Evolutionary conservation across 306 rosid genomes (phyloP).

Genomic region (Biancaea sappan): DNA sequence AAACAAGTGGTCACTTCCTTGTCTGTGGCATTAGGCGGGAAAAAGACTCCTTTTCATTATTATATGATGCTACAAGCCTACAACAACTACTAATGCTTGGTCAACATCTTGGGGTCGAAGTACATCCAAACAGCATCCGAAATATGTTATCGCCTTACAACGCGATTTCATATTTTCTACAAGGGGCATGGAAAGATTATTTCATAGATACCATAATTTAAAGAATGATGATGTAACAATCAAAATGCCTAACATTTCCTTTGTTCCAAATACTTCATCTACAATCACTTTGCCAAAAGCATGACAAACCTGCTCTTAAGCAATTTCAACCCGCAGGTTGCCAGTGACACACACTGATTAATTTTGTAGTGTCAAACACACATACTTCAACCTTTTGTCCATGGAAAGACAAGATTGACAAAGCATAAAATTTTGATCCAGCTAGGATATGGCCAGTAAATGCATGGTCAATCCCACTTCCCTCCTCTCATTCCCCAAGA

Average conservation of each 20-base stretch:
- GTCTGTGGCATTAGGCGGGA: neutral
- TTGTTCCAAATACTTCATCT: slow-evolving; percentile 17
- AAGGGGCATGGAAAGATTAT: neutral
- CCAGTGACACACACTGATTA: neutral
- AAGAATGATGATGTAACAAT: neutral
- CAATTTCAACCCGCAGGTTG: slow-evolving; percentile 14
- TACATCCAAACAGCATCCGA: neutral
- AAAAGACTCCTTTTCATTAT: slow-evolving; percentile 13
- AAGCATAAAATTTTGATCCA: slow-evolving; percentile 26
- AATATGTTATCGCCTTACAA: neutral
- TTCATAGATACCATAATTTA: neutral
- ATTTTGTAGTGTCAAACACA: slow-evolving; percentile 12
- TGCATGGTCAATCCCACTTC: slow-evolving; percentile 19
- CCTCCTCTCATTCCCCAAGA: slow-evolving; percentile 15
- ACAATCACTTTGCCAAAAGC: slow-evolving; percentile 4
- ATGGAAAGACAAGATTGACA: slow-evolving; percentile 21
- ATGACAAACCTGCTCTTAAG: slow-evolving; percentile 1
- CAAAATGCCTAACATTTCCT: neutral
- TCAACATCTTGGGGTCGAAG: slow-evolving; percentile 17
- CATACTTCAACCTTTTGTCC: slow-evolving; percentile 22
- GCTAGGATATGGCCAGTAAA: neutral
- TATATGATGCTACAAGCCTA: slow-evolving; percentile 18
- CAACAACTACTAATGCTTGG: slow-evolving; percentile 13
- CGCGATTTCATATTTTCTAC: neutral
- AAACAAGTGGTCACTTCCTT: too few species aligned